Percentiles rank a stretch among this genome's conserved stretches.
Evolutionary conservation across 257 asterid species (phyloP).

Genomic region (Parsonsia alboflavescens): DNA sequence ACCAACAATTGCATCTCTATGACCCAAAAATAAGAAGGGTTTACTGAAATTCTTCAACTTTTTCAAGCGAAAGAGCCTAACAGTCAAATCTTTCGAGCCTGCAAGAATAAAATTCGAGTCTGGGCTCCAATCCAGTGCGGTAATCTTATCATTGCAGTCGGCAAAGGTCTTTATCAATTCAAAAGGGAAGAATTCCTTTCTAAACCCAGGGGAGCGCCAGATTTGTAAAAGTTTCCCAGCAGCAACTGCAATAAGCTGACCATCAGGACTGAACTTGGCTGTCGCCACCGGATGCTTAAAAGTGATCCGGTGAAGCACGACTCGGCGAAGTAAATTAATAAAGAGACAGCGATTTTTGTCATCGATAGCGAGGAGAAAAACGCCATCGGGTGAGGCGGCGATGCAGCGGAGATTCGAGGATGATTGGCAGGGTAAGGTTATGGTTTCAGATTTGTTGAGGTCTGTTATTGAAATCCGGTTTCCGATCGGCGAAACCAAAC

Average conservation of each 20-base stretch:
- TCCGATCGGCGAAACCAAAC: conserved; percentile 74
- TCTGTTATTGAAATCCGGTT: conserved; percentile 92
- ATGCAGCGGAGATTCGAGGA: conserved; percentile 76
- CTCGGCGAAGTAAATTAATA: conserved; percentile 77
- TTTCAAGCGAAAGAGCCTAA: conserved; percentile 63
- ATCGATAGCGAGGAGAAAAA: conserved; percentile 75
- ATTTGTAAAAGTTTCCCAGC: conserved; percentile 87
- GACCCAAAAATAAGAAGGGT: conserved; percentile 79
- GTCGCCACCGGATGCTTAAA: conserved; percentile 63
- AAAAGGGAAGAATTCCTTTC: conserved; percentile 83
- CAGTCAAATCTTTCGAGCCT: conserved; percentile 82
- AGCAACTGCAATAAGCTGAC: conserved; percentile 69
- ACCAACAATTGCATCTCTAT: conserved; percentile 75
- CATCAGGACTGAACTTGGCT: conserved; percentile 84
- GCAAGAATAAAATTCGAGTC: conserved; percentile 59
- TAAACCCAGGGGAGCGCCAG: conserved; percentile 92
- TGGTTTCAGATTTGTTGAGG: conserved; percentile 72
- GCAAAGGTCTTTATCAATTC: conserved; percentile 71
- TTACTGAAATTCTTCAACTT: conserved; percentile 32
- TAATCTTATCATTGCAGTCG: conserved; percentile 67
- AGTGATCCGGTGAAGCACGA: conserved; percentile 70
- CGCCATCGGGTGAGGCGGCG: conserved; percentile 81
- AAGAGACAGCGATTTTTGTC: conserved; percentile 84
- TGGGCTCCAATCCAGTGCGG: conserved; percentile 82
- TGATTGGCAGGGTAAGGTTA: conserved; percentile 76